Base-by-base conservation (phyloP, 345 rosid genomes). In the Eucalyptus microcorys region DNA sequence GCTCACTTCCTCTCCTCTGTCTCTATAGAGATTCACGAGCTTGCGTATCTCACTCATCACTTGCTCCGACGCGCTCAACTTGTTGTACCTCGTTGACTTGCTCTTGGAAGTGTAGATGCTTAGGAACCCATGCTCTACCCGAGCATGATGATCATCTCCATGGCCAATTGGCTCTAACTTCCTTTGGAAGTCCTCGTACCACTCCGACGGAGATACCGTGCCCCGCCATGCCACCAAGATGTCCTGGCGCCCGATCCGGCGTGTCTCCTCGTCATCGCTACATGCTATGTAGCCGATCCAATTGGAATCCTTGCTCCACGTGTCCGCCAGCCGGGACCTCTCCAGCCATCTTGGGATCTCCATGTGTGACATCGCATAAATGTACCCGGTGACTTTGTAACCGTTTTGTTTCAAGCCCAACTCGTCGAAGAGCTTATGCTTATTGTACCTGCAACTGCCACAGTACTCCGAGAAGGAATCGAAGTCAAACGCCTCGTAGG, bases 201-300 rank as follows among this genome's bases (percentile, higher is more conserved):
- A 93, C 81, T 94, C 94, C 2, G 91, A 26, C 2, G 90, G 93
- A 3, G 94, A 89, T 90, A 92, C 91, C 7, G 94, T 93, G 6
- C 94, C 96, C 19, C 94, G 89, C 93, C 94, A 94, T 1, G 91
- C 91, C 53, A 93, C 92, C 13, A 90, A 90, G 19, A 92, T 91
- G 52, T 93, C 94, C 45, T 94, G 88, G 43, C 96, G 91, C 12
- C 95, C 96, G 14, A 94, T 91, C 88, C 92, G 48, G 8, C 5
- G 16, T 0, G 92, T 87, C 88, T 90, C 93, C 71, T 89, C 89
- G 8, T 92, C 91, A 40, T 88, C 79, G 22, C 92, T 91, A n/a
- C 89, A 91, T 2, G 94, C 93, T 34, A 93, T 89, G 7, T 89
- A 94, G 10, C 96, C 94, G 86, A 94, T 90, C 96, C 94, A 93